Evolutionary conservation across 441 rosid species (phyloP), one percentile per base, ranked within the genome.

Genomic region (Pelargonium cotyledonis): DNA sequence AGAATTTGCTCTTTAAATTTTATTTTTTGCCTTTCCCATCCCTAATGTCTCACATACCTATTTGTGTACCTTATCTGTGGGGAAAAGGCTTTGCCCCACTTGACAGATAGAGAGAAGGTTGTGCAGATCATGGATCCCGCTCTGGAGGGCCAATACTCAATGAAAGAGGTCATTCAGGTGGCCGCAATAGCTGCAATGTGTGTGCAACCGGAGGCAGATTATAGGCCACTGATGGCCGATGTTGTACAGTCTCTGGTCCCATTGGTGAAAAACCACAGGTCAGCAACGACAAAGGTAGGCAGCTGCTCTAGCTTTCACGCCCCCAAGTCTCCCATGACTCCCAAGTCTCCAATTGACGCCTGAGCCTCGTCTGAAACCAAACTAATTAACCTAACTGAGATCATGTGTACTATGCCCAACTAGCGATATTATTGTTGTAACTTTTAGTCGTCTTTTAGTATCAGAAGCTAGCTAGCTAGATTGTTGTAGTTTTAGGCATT

Each of bases 171-270:
- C 1, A 75, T 91, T 80, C 97, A 91, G 68, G 99, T 94, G 68
- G 99, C 97, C 6, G 97, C 97, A n/a, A 91, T 94, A 65, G 96
- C 99, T 40, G 91, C 96, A 53, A 91, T 94, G 99, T 94, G 97
- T 60, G 99, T 91, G 67, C 96, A 91, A 74, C 90, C 88, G 6
- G 96, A 89, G 78, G 88, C 96, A 10, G 97, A 91, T 75, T 91
- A 91, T 81, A 79, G 99, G 77, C 99, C 95, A n/a, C 68, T 94
- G 66, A 91, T 94, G 97, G 95, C 99, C 0, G 97, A 91, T 68
- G 97, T 94, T 3, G 96, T 89, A 75, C 92, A 91, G 81, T 94
- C 97, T 5, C 80, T 94, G 31, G 88, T 87, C 44, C 99, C 99
- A 0, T 73, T 91, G 69, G 94, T 86, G 70, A 91, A 85, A 82